Base-by-base conservation (phyloP, 495 filamentous ascomycete genomes). In the Hypoxylon cercidicola region DNA sequence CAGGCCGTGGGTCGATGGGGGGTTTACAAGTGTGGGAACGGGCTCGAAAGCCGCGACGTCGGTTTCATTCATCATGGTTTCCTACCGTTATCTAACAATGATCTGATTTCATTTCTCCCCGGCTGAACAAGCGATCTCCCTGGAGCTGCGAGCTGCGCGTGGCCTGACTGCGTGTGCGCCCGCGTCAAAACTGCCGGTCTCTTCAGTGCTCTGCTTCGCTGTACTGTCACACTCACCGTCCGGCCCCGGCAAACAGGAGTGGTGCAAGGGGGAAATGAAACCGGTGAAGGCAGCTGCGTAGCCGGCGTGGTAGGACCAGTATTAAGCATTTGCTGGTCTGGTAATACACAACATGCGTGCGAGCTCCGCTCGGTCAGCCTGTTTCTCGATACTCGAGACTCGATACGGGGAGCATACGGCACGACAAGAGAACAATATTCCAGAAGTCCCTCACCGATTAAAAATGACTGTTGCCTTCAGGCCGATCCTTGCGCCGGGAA, bases 141-240 rank as follows among this genome's bases (percentile, higher is more conserved):
- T 55, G 21, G 16, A 32, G 9, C 48, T 44, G 30, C 15, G 25
- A 28, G 25, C 25, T 25, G 18, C 13, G 13, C 18, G 50, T 45
- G 18, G 3, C 25, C 25, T 28, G 7, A 7, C 25, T 40, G 55
- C 48, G 40, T 15, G 47, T 53, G 20, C 30, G 52, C 25, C 39
- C 25, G 37, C 56, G 25, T 57, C 47, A 46, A 60, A 67, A 68
- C 50, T 63, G 60, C 65, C 65, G 60, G 65, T 68, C 37, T 62
- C 48, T 52, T 44, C 37, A 44, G 25, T 28, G 25, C 25, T 28
- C 25, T 46, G 23, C 50, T 52, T 55, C 21, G 44, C 53, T 55
- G 46, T 57, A 25, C 47, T 28, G 64, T 67, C 54, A 55, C 59
- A 68, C 58, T 62, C 64, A 59, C 65, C 58, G 41, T 61, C 57